These are phyloP conservation scores for Allantophomopsis lycopodina DNA, from an alignment of 2,329 filamentous ascomycete genomes.

Conservation along the genomic window DNA sequence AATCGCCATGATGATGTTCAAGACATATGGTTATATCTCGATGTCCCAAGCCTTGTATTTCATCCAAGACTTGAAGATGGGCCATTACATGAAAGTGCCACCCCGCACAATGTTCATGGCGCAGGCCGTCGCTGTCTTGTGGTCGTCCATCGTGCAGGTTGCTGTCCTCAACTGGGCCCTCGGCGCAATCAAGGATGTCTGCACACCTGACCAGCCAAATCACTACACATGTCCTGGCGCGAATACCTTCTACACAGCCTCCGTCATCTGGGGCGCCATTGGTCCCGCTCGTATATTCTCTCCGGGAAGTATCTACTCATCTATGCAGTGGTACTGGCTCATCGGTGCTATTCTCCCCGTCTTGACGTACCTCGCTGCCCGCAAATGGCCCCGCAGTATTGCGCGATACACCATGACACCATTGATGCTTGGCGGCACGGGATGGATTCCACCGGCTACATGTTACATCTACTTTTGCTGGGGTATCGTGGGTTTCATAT, in stretches of 20 bases:
- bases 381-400: constrained; percentile 42
- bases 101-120: constrained; percentile 34
- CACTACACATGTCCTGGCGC: constrained; percentile 51
- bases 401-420: constrained; percentile 40
- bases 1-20: constrained; percentile 65
- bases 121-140: constrained; percentile 31
- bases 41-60: constrained; percentile 25
- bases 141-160: constrained; percentile 31
- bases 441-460: constrained; percentile 29
- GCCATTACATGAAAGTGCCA: constrained; percentile 56
- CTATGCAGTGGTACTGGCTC: constrained; percentile 58
- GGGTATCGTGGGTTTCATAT: constrained; percentile 56
- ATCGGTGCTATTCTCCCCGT: constrained; percentile 39
- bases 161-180: constrained; percentile 34
- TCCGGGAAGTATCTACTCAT: constrained; percentile 44
- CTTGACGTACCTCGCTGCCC: constrained; percentile 35
- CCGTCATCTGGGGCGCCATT: constrained; percentile 55
- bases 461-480: constrained; percentile 63
- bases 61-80: constrained; percentile 31
- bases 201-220: constrained; percentile 29
- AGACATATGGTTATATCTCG: constrained; percentile 56
- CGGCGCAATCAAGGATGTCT: constrained; percentile 28
- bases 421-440: constrained; percentile 3
- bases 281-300: constrained; percentile 51
- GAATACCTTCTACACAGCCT: constrained; percentile 46